Conservation (phyloP, 2,329 filamentous ascomycete species). For the Fusarium denticulatum region DNA sequence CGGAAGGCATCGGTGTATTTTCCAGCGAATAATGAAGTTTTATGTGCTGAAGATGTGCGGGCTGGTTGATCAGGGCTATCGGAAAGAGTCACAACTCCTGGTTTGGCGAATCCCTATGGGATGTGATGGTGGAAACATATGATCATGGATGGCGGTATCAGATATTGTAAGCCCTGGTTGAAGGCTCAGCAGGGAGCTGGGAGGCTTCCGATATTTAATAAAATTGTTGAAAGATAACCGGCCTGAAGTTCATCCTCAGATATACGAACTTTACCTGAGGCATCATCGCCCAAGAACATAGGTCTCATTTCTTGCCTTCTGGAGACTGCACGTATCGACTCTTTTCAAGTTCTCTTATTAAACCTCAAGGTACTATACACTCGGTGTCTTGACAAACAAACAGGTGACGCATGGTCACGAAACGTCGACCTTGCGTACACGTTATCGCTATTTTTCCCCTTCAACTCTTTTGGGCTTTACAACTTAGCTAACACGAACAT, state of each 20-base stretch:
- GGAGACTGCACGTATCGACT: slow-evolving; percentile 14
- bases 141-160: not conserved
- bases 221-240: not conserved
- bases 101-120: not conserved
- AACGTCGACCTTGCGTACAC: not conserved
- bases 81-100: not conserved
- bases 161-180: not conserved
- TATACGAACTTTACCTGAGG: not conserved
- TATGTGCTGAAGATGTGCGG: not conserved
- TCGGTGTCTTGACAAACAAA: slow-evolving; percentile 32
- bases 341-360: slow-evolving; percentile 13
- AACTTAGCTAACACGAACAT: not conserved
- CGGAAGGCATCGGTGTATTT: not conserved
- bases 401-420: slow-evolving; percentile 1
- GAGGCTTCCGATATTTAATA: not conserved
- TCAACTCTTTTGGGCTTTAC: not conserved
- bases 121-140: not conserved
- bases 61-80: not conserved
- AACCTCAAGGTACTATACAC: slow-evolving; percentile 35
- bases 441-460: slow-evolving; percentile 23
- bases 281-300: not conserved
- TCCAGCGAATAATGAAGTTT: not conserved
- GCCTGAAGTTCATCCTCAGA: not conserved
- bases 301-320: not conserved
- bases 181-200: not conserved